A percentile compares a stretch with the other conserved stretches of the same genome.
These are phyloP conservation scores for Carex arenaria DNA, from an alignment of 202 grass and related monocot species.

Conservation along the genomic window DNA sequence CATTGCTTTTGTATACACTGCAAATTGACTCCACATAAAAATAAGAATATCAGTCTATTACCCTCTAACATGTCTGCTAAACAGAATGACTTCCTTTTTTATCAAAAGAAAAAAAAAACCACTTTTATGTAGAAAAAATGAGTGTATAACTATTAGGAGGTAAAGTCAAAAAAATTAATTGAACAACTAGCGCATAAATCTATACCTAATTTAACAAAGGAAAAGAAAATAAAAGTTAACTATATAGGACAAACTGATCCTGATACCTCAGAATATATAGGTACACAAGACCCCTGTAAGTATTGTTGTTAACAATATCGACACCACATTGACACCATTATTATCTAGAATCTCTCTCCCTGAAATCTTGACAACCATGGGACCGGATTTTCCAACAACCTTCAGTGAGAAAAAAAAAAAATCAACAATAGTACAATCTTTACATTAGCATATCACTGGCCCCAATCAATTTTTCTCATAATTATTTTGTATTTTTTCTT, in stretches of 20 bases:
- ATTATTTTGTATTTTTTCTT: background rate
- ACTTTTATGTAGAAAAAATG: background rate
- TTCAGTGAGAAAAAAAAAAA: slow-evolving; percentile 25
- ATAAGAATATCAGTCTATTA: background rate
- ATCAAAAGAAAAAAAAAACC: background rate
- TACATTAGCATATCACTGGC: background rate
- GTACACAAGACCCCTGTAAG: slow-evolving; percentile 50
- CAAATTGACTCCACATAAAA: background rate
- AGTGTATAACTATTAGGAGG: background rate
- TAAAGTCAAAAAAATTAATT: slow-evolving; percentile 4
- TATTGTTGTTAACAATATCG: slow-evolving; percentile 57
- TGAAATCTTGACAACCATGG: slow-evolving; percentile 70
- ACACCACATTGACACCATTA: slow-evolving; percentile 77
- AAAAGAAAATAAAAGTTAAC: background rate
- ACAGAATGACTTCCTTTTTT: background rate
- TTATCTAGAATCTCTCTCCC: slow-evolving; percentile 83
- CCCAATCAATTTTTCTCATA: background rate
- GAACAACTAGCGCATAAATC: background rate
- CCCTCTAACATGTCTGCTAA: background rate
- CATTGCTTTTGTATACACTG: background rate
- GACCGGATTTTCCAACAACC: slow-evolving; percentile 64
- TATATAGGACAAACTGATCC: background rate
- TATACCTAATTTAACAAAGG: background rate
- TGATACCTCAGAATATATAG: slow-evolving; percentile 58
- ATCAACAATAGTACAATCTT: background rate